These are phyloP conservation scores for Flaveria linearis DNA, from an alignment of 129 eudicot genomes.

Conservation along the genomic window DNA sequence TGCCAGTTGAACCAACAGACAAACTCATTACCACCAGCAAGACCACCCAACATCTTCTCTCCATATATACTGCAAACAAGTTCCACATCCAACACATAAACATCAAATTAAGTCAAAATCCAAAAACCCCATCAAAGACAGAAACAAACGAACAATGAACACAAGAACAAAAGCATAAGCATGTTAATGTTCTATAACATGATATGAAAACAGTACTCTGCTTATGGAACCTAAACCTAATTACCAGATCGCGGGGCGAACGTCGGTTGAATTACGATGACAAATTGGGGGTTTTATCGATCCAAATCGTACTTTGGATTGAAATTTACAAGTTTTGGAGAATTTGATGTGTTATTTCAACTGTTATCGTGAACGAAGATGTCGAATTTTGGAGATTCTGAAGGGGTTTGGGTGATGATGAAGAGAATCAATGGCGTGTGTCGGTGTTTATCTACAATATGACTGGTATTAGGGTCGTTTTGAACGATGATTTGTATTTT, in stretches of 20 bases:
- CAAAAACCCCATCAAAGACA: constrained; percentile 16
- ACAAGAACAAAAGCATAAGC: neutral
- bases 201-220: neutral
- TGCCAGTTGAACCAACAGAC: constrained; percentile 44
- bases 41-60: constrained; percentile 42
- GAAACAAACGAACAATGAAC: constrained; percentile 2
- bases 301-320: constrained; percentile 14
- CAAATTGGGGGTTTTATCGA: neutral
- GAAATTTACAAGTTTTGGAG: neutral
- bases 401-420: constrained; percentile 19
- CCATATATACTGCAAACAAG: constrained; percentile 45
- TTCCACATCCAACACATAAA: constrained; percentile 24
- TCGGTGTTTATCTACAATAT: constrained; percentile 17
- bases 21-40: constrained; percentile 42
- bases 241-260: constrained; percentile 15
- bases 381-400: neutral
- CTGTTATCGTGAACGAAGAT: neutral
- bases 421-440: constrained; percentile 35
- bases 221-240: constrained; percentile 17
- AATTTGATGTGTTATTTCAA: neutral
- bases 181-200: neutral
- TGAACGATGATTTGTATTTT: constrained; percentile 12
- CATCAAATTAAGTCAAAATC: constrained; percentile 13
- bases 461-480: constrained; percentile 12
- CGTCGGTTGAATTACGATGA: neutral